Conservation (phyloP, 1,139 yeast genomes). For the Lodderomyces elongisporus region DNA sequence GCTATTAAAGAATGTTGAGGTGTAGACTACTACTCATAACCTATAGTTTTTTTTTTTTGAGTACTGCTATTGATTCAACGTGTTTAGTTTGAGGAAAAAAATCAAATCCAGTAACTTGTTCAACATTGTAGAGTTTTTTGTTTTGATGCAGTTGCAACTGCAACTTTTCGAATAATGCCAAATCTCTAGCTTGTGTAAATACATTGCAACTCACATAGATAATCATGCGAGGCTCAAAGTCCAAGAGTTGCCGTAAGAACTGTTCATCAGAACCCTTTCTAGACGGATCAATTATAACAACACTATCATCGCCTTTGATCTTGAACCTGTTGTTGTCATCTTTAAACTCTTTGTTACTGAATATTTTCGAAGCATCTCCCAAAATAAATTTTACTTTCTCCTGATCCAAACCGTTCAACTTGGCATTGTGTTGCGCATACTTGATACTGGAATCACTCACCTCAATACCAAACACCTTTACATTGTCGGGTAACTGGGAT, state of each 20-base stretch:
- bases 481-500: slow-evolving; percentile 23
- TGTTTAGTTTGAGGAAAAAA: slow-evolving; percentile 48
- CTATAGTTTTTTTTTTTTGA: slow-evolving; percentile 9
- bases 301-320: slow-evolving; percentile 28
- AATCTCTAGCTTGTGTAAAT: slow-evolving; percentile 44
- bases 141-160: slow-evolving; percentile 17
- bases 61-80: slow-evolving; percentile 40
- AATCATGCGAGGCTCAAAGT: slow-evolving; percentile 34
- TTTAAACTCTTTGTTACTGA: slow-evolving; percentile 22
- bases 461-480: slow-evolving; percentile 43
- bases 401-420: slow-evolving; percentile 31
- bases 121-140: slow-evolving; percentile 21
- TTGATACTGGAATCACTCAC: slow-evolving; percentile 28
- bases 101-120: slow-evolving; percentile 38
- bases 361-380: slow-evolving; percentile 38
- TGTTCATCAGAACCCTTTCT: slow-evolving; percentile 36
- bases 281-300: slow-evolving; percentile 45
- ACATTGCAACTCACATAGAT: slow-evolving; percentile 45
- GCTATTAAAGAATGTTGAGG: slow-evolving; percentile 20
- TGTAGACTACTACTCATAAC: neutral
- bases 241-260: slow-evolving; percentile 32
- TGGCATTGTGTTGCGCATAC: slow-evolving; percentile 38
- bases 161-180: slow-evolving; percentile 24
- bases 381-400: slow-evolving; percentile 28
- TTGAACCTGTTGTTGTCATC: slow-evolving; percentile 13